Base-by-base conservation (phyloP, 495 filamentous ascomycete species). In the Choiromyces venosus region DNA sequence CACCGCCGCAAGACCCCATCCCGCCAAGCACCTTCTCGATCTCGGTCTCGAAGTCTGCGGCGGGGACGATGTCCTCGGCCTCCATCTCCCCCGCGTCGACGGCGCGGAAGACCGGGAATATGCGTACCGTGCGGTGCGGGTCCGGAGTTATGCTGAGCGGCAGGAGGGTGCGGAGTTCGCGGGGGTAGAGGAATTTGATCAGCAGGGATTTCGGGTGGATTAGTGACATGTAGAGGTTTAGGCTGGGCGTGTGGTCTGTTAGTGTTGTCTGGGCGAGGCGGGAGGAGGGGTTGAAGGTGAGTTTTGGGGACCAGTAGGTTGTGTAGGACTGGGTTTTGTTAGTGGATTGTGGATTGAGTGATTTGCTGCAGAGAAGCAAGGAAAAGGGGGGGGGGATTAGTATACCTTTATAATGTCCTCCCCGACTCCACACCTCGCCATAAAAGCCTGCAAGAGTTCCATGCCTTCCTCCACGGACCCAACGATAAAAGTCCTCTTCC, bases 151-250 rank as follows among this genome's bases (percentile, higher is more conserved):
- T 65, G 10, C 37, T 29, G 25, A 79, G 66, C 8, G 77, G 76
- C 16, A 79, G 76, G 35, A 78, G 72, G 16, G 39, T 42, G 29
- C 42, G 71, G 29, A 79, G 71, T 29, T 78, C 75, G 36, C 44
- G 68, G 7, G 75, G 77, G 37, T 61, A 46, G 33, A 79, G 76
- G 42, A 79, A 79, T 61, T 78, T 79, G 16, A 78, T 35, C 16
- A 79, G 21, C 9, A 79, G 71, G 14, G 72, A 36, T 33, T 78
- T 76, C 33, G 67, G 67, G 4, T 37, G 29, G 46, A 37, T 9
- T 46, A 66, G 39, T 1, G 14, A 12, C 36, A 38, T 36, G 6
- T 46, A 29, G 0, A 38, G 38, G 7, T 39, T 37, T 8, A 21
- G 37, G 12, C 37, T 38, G 52, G 35, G 7, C 19, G 19, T 69